Percentiles rank a stretch among this genome's conserved stretches.
Evolutionary conservation across 2,329 filamentous ascomycete species (phyloP).

Genomic region (Cordyceps pruinosa): DNA sequence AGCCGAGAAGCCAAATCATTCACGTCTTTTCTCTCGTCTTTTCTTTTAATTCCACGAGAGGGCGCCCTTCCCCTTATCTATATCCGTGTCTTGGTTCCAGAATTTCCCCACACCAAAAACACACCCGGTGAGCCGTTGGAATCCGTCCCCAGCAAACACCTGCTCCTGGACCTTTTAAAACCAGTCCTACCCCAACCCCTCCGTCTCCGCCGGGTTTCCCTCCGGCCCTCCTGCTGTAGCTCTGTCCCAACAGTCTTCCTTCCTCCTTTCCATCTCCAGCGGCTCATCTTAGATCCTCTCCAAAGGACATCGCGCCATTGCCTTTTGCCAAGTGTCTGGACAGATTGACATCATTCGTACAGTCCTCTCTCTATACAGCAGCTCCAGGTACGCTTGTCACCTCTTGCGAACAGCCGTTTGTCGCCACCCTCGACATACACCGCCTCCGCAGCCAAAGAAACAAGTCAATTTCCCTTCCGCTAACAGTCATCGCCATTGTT

Average conservation of each 20-base stretch:
- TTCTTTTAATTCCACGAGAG: not conserved
- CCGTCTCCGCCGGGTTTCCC: not conserved
- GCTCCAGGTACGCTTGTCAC: not conserved
- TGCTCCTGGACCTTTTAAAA: not conserved
- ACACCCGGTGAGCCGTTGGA: slow-evolving; percentile 9
- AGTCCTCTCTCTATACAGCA: not conserved
- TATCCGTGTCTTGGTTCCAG: not conserved
- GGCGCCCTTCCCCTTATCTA: not conserved
- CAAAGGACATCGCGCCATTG: not conserved
- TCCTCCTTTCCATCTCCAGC: not conserved
- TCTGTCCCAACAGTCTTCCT: not conserved
- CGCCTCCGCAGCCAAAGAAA: not conserved
- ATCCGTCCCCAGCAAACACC: not conserved
- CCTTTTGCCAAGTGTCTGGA: not conserved
- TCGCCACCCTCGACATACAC: not conserved
- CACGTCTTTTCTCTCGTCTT: not conserved
- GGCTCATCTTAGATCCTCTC: too few species aligned
- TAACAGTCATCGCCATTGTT: not conserved
- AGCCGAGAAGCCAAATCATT: not conserved
- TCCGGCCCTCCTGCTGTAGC: not conserved
- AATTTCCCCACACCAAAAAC: not conserved
- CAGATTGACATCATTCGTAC: not conserved
- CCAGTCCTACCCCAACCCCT: not conserved
- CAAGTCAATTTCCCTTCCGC: not conserved
- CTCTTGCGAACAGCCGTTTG: not conserved